Base-by-base conservation (phyloP, 1,139 yeast genomes). In the Diutina pseudorugosa region DNA sequence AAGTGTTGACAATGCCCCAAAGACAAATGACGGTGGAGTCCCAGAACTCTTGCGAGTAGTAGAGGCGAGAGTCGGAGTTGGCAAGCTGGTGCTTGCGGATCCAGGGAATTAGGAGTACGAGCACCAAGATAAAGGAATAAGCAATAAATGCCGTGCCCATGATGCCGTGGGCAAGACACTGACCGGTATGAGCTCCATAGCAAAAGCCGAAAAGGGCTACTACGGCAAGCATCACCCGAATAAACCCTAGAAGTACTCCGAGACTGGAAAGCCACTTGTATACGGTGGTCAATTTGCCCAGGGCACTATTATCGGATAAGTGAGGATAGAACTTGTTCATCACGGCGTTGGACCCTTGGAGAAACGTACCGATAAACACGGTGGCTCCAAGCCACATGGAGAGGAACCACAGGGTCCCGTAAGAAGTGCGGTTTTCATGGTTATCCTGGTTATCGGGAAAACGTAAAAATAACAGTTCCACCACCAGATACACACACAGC, bases 101-200 rank as follows among this genome's bases (percentile, higher is more conserved):
- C 83, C 84, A 81, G 3, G 93, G 90, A 2, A 83, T 62, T n/a
- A 82, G 76, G 54, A 91, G 72, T 61, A 88, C 83, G 60, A 82
- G 64, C 3, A 80, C 66, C 58, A 88, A 73, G 9, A 88, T 67
- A 57, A 84, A 82, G 7, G 96, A 95, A 64, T 91, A 91, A 4
- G 76, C 68, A 14, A 91, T 77, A 60, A 91, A 91, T 0, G 95
- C 84, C 20, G 89, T 77, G 0, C 98, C 98, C 98, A 91, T 91
- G 57, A 91, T 87, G 6, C 96, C 97, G 65, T 91, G 98, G 0
- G 98, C 98, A 51, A 90, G 77, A 65, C 98, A 91, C 68, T 91
- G 98, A 19, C 98, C 98, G 1, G 60, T 91, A 72, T 70, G 89
- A 79, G 55, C 71, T 65, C 61, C 82, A 80, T 67, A 89, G 80